Percentiles rank a stretch among this genome's conserved stretches.
phyloP scores from a whole-genome alignment of 257 asterid species.

The Haberlea rhodopensis region DNA sequence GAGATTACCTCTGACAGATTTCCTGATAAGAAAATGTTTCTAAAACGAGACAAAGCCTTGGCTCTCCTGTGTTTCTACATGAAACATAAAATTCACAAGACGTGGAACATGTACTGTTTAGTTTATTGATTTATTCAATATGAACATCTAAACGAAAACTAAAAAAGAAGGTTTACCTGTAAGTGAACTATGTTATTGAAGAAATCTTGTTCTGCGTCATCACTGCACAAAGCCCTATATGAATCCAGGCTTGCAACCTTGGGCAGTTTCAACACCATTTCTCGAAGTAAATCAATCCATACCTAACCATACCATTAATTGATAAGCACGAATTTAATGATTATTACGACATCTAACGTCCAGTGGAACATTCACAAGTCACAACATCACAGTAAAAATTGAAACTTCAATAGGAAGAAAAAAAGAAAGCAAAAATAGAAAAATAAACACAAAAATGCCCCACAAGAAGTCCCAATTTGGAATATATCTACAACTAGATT shows the following conservation, averaged over 20 bases:
- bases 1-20: constrained; percentile 61
- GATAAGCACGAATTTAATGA: constrained; percentile 1
- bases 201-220: constrained; percentile 88
- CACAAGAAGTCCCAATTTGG: not conserved
- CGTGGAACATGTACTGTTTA: constrained; percentile 11
- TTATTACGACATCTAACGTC: constrained; percentile 3
- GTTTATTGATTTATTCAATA: not conserved
- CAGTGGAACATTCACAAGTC: not conserved
- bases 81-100: constrained; percentile 25
- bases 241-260: constrained; percentile 58
- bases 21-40: constrained; percentile 43
- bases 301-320: constrained; percentile 43
- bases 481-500: not conserved
- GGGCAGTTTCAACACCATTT: constrained; percentile 87
- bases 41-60: constrained; percentile 76
- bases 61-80: constrained; percentile 89
- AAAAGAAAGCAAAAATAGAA: not conserved
- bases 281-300: constrained; percentile 86
- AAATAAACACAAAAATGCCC: not conserved
- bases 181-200: constrained; percentile 76
- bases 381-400: not conserved
- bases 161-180: constrained; percentile 51
- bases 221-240: constrained; percentile 56
- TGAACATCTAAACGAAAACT: not conserved
- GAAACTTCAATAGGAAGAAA: not conserved